Base-by-base conservation (phyloP, 2,329 filamentous ascomycete species). In the Conoideocrella luteorostrata region DNA sequence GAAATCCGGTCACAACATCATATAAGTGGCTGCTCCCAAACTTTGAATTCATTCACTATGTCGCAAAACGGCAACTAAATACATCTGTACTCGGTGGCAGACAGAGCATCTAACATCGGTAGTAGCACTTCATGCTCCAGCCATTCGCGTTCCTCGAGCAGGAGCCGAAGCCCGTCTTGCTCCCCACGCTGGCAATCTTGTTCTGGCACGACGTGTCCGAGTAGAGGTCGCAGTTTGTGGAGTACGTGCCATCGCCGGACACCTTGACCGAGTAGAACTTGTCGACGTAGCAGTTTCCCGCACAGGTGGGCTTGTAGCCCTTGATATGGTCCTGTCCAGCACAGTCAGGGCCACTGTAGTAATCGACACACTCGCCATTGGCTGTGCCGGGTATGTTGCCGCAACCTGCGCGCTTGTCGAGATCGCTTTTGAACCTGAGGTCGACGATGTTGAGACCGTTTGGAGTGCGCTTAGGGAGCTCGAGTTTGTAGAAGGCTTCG, bases 41-140 rank as follows among this genome's bases (percentile, higher is more conserved):
- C n/a, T n/a, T n/a, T n/a, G n/a, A n/a, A n/a, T n/a, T n/a, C n/a
- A n/a, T n/a, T n/a, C n/a, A n/a, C n/a, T n/a, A n/a, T n/a, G n/a
- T n/a, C n/a, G n/a, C n/a, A n/a, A n/a, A n/a, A n/a, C n/a, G n/a
- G n/a, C n/a, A n/a, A n/a, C n/a, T n/a, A n/a, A n/a, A n/a, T n/a
- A n/a, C n/a, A n/a, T n/a, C n/a, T n/a, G n/a, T n/a, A n/a, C n/a
- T n/a, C n/a, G n/a, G n/a, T n/a, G n/a, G n/a, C n/a, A n/a, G n/a
- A n/a, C n/a, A n/a, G n/a, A n/a, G n/a, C n/a, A n/a, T 32, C 26
- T 39, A 47, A 35, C 44, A 47, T 18, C 44, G 17, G 29, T 47
- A 47, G 41, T 47, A 47, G 40, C 44, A 47, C 24, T 40, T 43
- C 44, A 47, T 47, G 40, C 44, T 47, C 39, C 39, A 43, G 24